Percentiles rank a stretch among this genome's conserved stretches.
These are phyloP conservation scores for Tricharina praecox DNA, from an alignment of 495 filamentous ascomycete genomes.

Conservation along the genomic window DNA sequence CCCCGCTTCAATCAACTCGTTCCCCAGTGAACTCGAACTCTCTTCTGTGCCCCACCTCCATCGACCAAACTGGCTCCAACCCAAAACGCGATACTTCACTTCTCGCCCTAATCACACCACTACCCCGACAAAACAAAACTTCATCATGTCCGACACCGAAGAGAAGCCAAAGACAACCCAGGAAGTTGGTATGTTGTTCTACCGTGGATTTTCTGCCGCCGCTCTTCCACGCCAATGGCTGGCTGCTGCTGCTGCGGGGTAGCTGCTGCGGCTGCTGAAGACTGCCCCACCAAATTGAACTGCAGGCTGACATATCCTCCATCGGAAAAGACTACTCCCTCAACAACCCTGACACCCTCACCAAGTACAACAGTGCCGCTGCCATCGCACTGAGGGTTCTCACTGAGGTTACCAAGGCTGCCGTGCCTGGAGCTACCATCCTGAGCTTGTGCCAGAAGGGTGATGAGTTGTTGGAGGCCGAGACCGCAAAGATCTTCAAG, in stretches of 20 bases:
- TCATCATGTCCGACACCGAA: constrained; percentile 2
- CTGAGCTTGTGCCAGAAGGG: constrained; percentile 85
- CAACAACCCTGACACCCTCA: constrained; percentile 90
- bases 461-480: constrained; percentile 85
- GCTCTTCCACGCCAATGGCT: no score
- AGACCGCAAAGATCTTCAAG: constrained; percentile 89
- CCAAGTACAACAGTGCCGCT: constrained; percentile 95
- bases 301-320: neutral
- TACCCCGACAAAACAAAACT: no score
- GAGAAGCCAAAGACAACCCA: neutral
- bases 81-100: no score
- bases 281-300: neutral
- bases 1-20: no score
- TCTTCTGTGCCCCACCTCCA: no score
- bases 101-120: no score
- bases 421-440: constrained; percentile 74
- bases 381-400: constrained; percentile 89
- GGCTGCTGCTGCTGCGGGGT: no score
- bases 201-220: no score
- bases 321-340: constrained; percentile 96
- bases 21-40: no score
- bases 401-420: constrained; percentile 65
- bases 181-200: constrained; percentile 4
- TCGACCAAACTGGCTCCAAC: no score
- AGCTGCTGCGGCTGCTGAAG: neutral